Conservation (phyloP, 1,284 basidiomycete species). For the Malassezia psittaci region DNA sequence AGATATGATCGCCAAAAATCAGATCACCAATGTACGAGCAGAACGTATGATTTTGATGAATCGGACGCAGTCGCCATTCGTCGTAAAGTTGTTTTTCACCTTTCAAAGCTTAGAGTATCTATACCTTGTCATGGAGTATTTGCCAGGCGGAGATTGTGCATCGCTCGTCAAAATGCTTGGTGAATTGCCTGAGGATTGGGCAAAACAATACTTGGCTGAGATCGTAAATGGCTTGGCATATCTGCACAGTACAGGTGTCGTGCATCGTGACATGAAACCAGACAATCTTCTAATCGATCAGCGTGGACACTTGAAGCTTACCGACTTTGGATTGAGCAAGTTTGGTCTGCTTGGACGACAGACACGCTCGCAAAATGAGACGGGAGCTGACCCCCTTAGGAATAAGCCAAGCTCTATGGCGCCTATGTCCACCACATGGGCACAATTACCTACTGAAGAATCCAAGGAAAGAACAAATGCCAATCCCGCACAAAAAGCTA, state of each 20-base stretch:
- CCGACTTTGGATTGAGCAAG: slow-evolving; percentile 92
- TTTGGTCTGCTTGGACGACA: slow-evolving; percentile 95
- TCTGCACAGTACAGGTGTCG: slow-evolving; percentile 81
- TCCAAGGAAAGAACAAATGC: not conserved
- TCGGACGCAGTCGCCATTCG: slow-evolving; percentile 94
- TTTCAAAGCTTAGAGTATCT: slow-evolving; percentile 51
- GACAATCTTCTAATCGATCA: slow-evolving; percentile 95
- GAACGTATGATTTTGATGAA: slow-evolving; percentile 99
- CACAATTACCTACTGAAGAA: slow-evolving; percentile 4
- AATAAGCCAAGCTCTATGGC: not conserved
- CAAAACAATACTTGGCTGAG: slow-evolving; percentile 88
- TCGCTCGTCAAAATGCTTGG: slow-evolving; percentile 93
- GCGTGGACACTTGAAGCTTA: slow-evolving; percentile 89
- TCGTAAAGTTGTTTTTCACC: slow-evolving; percentile 52
- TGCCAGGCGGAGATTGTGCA: slow-evolving; percentile 85
- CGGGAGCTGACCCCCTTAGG: not conserved
- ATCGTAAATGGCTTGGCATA: slow-evolving; percentile 90
- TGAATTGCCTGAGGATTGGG: slow-evolving; percentile 87
- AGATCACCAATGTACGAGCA: slow-evolving; percentile 99
- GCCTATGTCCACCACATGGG: slow-evolving; percentile 13
- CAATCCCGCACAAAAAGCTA: slow-evolving; percentile 18
- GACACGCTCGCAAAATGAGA: slow-evolving; percentile 19
- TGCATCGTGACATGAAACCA: slow-evolving; percentile 97
- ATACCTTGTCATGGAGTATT: slow-evolving; percentile 52
- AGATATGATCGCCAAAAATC: slow-evolving; percentile 99